Conservation (phyloP, 352 stramenopile species). For the Thalassiosira ordinaria region DNA sequence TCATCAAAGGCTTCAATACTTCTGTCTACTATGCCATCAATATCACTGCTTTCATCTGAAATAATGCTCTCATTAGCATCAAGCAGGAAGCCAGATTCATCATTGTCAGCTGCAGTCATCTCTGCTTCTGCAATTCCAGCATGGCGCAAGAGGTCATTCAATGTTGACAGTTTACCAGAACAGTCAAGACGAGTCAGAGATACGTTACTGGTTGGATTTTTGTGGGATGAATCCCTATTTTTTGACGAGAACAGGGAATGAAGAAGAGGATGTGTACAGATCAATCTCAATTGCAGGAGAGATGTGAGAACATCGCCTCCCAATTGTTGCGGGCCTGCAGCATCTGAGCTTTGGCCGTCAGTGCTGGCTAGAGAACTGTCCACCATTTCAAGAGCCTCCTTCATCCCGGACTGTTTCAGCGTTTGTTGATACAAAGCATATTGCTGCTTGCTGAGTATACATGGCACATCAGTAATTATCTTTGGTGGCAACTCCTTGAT, state of each 20-base stretch:
- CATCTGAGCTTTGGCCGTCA: conserved; percentile 14
- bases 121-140: conserved; percentile 79
- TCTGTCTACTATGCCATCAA: conserved; percentile 14
- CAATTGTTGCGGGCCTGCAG: conserved; percentile 16
- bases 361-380: conserved; percentile 40
- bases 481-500: conserved; percentile 96
- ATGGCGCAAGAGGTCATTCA: conserved; percentile 82
- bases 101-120: conserved; percentile 86
- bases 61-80: conserved; percentile 31
- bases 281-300: conserved; percentile 89
- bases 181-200: conserved; percentile 74
- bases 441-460: conserved; percentile 90
- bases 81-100: conserved; percentile 64
- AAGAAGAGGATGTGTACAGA: conserved; percentile 94
- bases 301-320: conserved; percentile 72
- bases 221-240: conserved; percentile 4
- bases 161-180: conserved; percentile 89
- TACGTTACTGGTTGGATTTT: conserved; percentile 1
- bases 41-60: conserved; percentile 33
- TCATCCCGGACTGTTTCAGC: conserved; percentile 51
- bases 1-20: conserved; percentile 26
- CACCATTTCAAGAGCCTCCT: conserved; percentile 61
- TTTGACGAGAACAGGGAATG: conserved; percentile 65
- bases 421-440: conserved; percentile 87
- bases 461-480: conserved; percentile 93